These are phyloP conservation scores for Tuber calosporum DNA, from an alignment of 495 filamentous ascomycete genomes.

Conservation along the genomic window DNA sequence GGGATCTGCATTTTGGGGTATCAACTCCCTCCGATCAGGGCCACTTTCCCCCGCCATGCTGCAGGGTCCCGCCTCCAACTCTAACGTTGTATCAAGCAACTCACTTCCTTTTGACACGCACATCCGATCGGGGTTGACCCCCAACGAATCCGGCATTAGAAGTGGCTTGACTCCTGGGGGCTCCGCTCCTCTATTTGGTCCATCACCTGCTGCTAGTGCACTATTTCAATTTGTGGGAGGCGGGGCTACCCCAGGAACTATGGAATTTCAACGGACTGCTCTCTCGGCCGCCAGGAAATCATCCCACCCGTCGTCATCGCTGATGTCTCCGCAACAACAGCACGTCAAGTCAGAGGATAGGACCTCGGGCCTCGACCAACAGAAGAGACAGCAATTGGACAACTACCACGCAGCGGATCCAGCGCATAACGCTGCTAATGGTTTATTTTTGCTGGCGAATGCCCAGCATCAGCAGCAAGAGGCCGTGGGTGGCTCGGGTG, in stretches of 20 bases:
- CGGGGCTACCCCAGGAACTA: constrained; percentile 75
- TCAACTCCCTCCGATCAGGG: constrained; percentile 78
- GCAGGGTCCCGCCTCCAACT: constrained; percentile 67
- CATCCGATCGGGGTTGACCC: constrained; percentile 78
- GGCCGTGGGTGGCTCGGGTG: constrained; percentile 21
- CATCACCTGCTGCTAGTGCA: constrained; percentile 75
- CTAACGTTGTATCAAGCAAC: constrained; percentile 56
- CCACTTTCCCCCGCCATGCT: constrained; percentile 97
- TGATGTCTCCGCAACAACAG: constrained; percentile 47
- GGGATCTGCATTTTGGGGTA: constrained; percentile 62
- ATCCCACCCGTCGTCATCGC: constrained; percentile 51
- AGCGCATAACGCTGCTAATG: constrained; percentile 88
- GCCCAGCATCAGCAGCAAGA: constrained; percentile 51
- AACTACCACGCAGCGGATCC: constrained; percentile 35
- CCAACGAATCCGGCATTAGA: constrained; percentile 90
- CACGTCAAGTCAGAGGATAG: constrained; percentile 45
- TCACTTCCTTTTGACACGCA: constrained; percentile 58
- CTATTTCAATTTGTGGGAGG: constrained; percentile 73
- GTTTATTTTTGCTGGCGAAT: constrained; percentile 83
- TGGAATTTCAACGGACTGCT: constrained; percentile 93
- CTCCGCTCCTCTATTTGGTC: constrained; percentile 95
- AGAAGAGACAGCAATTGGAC: constrained; percentile 37
- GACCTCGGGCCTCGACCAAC: constrained; percentile 57
- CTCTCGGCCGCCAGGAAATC: constrained; percentile 57
- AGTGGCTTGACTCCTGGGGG: constrained; percentile 91